phyloP scores from a whole-genome alignment of 257 asterid species.

The Primulina eburnea region DNA sequence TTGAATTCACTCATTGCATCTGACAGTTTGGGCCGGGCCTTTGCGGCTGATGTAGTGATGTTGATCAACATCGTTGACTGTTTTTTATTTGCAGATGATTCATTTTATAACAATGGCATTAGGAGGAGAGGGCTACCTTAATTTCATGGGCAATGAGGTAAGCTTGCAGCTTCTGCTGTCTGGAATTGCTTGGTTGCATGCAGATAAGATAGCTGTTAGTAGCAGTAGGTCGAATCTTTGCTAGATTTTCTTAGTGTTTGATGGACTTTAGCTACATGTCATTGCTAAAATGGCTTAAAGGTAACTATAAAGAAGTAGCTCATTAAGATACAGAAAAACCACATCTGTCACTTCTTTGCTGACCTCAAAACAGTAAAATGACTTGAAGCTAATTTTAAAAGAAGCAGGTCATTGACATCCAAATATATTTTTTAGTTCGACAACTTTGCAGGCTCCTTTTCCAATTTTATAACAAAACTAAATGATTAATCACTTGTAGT shows the following conservation, averaged over 20 bases:
- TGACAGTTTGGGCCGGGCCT: conserved; percentile 14
- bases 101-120: conserved; percentile 91
- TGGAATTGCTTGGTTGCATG: conserved; percentile 9
- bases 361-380: background rate
- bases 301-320: conserved; percentile 6
- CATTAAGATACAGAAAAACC: background rate
- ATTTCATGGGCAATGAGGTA: conserved; percentile 99
- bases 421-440: conserved; percentile 9
- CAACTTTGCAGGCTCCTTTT: background rate
- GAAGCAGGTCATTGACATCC: background rate
- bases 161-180: conserved; percentile 24
- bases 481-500: conserved; percentile 39
- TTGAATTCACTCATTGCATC: conserved; percentile 9
- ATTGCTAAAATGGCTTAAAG: background rate
- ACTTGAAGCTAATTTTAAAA: background rate
- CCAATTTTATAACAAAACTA: conserved; percentile 18
- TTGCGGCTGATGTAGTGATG: conserved; percentile 3
- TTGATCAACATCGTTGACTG: conserved; percentile 18
- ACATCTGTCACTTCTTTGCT: conserved; percentile 9
- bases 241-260: conserved; percentile 8
- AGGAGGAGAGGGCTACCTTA: conserved; percentile 98
- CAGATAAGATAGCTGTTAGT: conserved; percentile 11
- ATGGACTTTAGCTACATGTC: conserved; percentile 10
- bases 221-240: conserved; percentile 7
- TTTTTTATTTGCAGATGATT: conserved; percentile 67